Conservation (phyloP, 441 rosid species). For the Biscutella laevigata region DNA sequence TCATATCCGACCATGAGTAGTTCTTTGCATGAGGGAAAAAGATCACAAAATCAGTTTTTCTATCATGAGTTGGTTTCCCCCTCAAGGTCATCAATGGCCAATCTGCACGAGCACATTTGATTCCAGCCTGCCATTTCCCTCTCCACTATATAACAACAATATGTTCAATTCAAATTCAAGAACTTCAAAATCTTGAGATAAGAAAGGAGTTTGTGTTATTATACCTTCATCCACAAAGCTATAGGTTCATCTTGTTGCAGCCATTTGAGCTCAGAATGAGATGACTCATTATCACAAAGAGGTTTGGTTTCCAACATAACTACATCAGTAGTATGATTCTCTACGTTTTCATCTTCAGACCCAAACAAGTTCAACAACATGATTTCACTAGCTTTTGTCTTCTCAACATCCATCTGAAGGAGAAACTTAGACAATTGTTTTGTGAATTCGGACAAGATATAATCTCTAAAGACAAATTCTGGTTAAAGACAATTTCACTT, state of each 20-base stretch:
- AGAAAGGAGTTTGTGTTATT: not conserved
- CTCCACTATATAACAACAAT: constrained; percentile 62
- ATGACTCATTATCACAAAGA: constrained; percentile 34
- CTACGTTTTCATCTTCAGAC: constrained; percentile 40
- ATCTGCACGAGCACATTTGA: constrained; percentile 81
- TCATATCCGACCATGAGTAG: constrained; percentile 93
- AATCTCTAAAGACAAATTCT: constrained; percentile 49
- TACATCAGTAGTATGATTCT: constrained; percentile 30
- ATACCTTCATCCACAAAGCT: constrained; percentile 97
- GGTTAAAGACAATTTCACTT: constrained; percentile 12
- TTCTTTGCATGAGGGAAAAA: constrained; percentile 85
- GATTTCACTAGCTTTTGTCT: constrained; percentile 24
- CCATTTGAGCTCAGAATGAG: constrained; percentile 62
- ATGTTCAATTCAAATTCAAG: not conserved
- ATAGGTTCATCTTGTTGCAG: constrained; percentile 63
- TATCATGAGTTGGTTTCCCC: constrained; percentile 84
- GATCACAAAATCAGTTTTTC: constrained; percentile 76
- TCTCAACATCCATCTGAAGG: constrained; percentile 30
- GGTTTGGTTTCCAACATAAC: constrained; percentile 39
- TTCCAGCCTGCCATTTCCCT: constrained; percentile 95
- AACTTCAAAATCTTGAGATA: not conserved
- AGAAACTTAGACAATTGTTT: constrained; percentile 28
- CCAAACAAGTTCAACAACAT: constrained; percentile 36
- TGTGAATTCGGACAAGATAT: constrained; percentile 47
- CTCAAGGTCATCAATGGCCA: constrained; percentile 78